Conservation (phyloP, 768 basidiomycete genomes). For the Tubosaeta brunneosetosa region DNA sequence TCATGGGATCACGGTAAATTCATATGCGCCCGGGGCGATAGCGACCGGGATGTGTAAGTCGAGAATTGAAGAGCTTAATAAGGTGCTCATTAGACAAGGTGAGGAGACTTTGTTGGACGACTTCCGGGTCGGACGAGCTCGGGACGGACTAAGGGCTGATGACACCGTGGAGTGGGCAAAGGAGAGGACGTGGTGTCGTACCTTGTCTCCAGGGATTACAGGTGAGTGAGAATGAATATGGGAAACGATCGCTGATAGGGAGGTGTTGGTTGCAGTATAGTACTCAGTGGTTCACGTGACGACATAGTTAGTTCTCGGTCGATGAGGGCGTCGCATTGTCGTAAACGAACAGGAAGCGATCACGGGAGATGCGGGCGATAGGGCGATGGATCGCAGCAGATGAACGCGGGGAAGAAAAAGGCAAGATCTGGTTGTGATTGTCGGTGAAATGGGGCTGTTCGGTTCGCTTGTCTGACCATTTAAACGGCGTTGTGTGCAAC, state of each 20-base stretch:
- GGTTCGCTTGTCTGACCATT: too few species aligned
- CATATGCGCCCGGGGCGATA: constrained; percentile 28
- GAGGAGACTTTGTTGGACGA: too few species aligned
- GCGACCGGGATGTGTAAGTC: constrained; percentile 23
- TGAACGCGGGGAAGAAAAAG: background rate
- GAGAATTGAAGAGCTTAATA: background rate
- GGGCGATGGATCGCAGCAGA: background rate
- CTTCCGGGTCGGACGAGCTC: too few species aligned
- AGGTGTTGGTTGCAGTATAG: background rate
- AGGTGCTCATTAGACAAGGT: background rate
- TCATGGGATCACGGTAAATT: constrained; percentile 25
- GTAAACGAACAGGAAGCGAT: background rate
- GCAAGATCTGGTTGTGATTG: background rate
- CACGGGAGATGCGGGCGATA: background rate
- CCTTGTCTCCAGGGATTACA: constrained; percentile 29
- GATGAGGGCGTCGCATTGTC: constrained; percentile 11
- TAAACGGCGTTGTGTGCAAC: background rate
- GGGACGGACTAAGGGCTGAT: too few species aligned
- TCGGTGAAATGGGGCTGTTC: background rate
- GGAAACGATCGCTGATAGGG: background rate
- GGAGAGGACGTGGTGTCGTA: constrained; percentile 6
- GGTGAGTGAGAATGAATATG: constrained; percentile 13
- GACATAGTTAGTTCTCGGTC: background rate
- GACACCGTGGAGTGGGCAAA: too few species aligned
- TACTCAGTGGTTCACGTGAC: background rate